These are phyloP conservation scores for Catharanthus roseus DNA, from an alignment of 257 asterid genomes.

Conservation along the genomic window DNA sequence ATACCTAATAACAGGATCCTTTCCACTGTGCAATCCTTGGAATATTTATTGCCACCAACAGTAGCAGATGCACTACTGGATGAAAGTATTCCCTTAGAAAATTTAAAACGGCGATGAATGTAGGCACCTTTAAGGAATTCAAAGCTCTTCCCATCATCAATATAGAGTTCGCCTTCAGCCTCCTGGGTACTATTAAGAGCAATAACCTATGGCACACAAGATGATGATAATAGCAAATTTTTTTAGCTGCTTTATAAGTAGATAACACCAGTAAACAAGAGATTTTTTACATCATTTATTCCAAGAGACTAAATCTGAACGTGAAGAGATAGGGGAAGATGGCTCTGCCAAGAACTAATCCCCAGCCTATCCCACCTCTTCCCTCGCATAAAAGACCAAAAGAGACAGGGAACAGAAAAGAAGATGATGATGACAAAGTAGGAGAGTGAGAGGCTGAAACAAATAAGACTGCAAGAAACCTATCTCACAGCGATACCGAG, in stretches of 20 bases:
- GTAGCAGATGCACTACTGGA: conserved; percentile 38
- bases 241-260: background rate
- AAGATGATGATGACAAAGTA: too few species aligned
- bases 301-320: background rate
- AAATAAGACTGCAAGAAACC: too few species aligned
- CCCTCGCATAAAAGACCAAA: too few species aligned
- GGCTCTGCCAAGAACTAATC: too few species aligned
- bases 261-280: background rate
- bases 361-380: too few species aligned
- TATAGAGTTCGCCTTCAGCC: conserved; percentile 89
- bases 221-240: background rate
- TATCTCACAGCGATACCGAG: too few species aligned
- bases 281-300: too few species aligned
- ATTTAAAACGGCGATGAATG: conserved; percentile 67
- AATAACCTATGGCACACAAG: conserved; percentile 50
- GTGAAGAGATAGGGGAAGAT: too few species aligned
- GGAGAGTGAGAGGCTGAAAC: too few species aligned
- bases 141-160: conserved; percentile 94
- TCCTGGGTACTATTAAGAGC: conserved; percentile 77
- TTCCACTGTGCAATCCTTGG: conserved; percentile 53
- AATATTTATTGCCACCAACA: conserved; percentile 26
- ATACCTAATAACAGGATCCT: conserved; percentile 68
- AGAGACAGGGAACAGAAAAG: too few species aligned
- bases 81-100: conserved; percentile 51
- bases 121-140: conserved; percentile 63